Evolutionary conservation across 345 rosid genomes (phyloP).

Genomic region (Bruguiera gymnorhiza): DNA sequence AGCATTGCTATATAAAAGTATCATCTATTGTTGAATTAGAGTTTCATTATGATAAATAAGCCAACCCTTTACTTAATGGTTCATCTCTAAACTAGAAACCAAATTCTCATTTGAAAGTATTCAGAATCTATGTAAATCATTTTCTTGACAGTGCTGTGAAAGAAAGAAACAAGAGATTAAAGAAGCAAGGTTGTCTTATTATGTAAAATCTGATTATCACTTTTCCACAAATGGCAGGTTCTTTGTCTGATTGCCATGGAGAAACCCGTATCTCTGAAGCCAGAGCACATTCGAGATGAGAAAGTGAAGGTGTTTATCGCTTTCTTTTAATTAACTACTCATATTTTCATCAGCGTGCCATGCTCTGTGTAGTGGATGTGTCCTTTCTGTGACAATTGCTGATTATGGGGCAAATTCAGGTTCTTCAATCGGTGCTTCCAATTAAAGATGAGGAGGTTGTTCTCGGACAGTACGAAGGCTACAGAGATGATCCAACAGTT

Average conservation of each 20-base stretch:
- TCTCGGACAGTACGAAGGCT: slow-evolving; percentile 94
- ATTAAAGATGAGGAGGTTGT: slow-evolving; percentile 90
- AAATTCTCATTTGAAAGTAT: background rate
- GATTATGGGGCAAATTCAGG: slow-evolving; percentile 44
- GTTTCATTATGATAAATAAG: background rate
- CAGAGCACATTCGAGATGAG: slow-evolving; percentile 97
- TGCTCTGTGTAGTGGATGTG: background rate
- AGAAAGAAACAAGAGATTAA: background rate
- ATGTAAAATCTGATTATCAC: background rate
- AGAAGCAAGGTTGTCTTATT: background rate
- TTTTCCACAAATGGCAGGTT: slow-evolving; percentile 49
- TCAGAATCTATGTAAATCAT: background rate
- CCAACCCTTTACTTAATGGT: too few species aligned
- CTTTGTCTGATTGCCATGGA: slow-evolving; percentile 97
- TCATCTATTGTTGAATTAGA: background rate
- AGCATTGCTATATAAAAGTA: background rate
- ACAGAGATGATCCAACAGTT: slow-evolving; percentile 90
- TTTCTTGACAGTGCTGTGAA: background rate
- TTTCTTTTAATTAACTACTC: too few species aligned
- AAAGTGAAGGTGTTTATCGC: slow-evolving; percentile 80
- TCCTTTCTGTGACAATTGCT: slow-evolving; percentile 15
- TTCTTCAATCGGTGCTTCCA: slow-evolving; percentile 89
- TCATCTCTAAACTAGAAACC: background rate
- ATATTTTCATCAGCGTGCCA: background rate
- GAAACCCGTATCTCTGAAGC: slow-evolving; percentile 93